Percentiles rank a stretch among this genome's conserved stretches.
Evolutionary conservation across 495 filamentous ascomycete species (phyloP).

Genomic region (Chaetomium cochliodes): DNA sequence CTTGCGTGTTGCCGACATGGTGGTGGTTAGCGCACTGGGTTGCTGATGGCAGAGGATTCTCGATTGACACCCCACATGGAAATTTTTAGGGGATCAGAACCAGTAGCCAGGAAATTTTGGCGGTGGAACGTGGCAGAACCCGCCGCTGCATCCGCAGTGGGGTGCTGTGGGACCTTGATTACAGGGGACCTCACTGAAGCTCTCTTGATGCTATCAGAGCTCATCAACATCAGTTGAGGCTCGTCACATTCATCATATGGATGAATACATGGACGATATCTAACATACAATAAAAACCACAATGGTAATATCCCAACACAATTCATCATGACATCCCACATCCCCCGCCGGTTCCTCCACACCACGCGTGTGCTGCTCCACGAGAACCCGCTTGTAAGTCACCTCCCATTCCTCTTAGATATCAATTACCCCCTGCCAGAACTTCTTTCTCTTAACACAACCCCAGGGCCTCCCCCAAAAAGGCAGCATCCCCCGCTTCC

Average conservation of each 20-base stretch:
- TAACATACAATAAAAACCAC: neutral
- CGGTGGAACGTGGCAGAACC: conserved; percentile 48
- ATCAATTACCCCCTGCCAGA: no score
- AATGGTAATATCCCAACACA: neutral
- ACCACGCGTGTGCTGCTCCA: conserved; percentile 64
- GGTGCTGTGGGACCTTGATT: neutral
- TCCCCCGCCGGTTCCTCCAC: conserved; percentile 61
- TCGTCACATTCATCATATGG: neutral
- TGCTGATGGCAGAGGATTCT: neutral
- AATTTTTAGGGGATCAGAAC: conserved; percentile 28
- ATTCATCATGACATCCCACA: conserved; percentile 47
- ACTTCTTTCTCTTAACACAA: no score
- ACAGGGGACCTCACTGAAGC: conserved; percentile 5
- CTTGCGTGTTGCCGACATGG: conserved; percentile 38
- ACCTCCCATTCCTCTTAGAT: no score
- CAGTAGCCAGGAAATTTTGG: conserved; percentile 44
- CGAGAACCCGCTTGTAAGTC: conserved; percentile 82
- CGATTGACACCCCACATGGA: conserved; percentile 24
- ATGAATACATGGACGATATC: neutral
- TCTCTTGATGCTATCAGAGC: neutral
- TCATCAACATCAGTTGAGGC: neutral
- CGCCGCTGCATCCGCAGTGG: conserved; percentile 4
- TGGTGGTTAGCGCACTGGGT: conserved; percentile 10
- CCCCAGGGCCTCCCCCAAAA: conserved; percentile 75
- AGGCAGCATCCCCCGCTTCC: conserved; percentile 76